A percentile compares a stretch with the other conserved stretches of the same genome.
Evolutionary conservation across 352 stramenopile genomes (phyloP).

Genomic region (Pythium apleroticum): DNA sequence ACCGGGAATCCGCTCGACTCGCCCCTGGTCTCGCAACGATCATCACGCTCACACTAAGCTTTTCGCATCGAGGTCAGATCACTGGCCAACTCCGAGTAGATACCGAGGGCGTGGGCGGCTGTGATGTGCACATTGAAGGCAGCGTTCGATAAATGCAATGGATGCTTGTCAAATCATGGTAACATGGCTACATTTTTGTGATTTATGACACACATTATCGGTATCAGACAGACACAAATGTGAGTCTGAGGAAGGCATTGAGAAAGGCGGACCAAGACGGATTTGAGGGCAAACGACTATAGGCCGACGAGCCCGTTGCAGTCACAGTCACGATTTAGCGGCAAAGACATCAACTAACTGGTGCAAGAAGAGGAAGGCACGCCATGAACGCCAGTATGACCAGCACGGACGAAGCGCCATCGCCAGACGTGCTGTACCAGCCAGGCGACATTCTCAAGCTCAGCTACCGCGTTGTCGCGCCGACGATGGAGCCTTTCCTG

Average conservation of each 20-base stretch:
- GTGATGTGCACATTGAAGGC: conserved; percentile 51
- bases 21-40: conserved; percentile 58
- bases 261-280: conserved; percentile 1
- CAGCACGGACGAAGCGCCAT: background rate
- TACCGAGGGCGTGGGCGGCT: conserved; percentile 49
- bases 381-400: background rate
- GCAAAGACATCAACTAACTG: background rate
- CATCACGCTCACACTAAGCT: conserved; percentile 62
- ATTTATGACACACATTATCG: conserved; percentile 1
- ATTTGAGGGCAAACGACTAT: background rate
- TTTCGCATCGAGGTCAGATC: conserved; percentile 50
- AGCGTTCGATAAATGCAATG: conserved; percentile 33
- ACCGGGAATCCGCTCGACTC: conserved; percentile 56
- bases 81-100: conserved; percentile 45
- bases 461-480: background rate
- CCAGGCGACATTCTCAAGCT: conserved; percentile 39
- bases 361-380: too few relatives aligned
- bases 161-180: conserved; percentile 8
- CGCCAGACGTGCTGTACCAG: conserved; percentile 12
- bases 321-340: background rate
- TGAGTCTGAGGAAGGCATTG: background rate
- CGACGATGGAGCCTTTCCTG: background rate
- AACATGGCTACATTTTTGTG: conserved; percentile 12
- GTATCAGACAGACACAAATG: background rate
- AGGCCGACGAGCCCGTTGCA: background rate